A percentile compares a stretch with the other conserved stretches of the same genome.
Conservation (phyloP, 2,329 filamentous ascomycete species). For the Plectosphaerella sp. region DNA sequence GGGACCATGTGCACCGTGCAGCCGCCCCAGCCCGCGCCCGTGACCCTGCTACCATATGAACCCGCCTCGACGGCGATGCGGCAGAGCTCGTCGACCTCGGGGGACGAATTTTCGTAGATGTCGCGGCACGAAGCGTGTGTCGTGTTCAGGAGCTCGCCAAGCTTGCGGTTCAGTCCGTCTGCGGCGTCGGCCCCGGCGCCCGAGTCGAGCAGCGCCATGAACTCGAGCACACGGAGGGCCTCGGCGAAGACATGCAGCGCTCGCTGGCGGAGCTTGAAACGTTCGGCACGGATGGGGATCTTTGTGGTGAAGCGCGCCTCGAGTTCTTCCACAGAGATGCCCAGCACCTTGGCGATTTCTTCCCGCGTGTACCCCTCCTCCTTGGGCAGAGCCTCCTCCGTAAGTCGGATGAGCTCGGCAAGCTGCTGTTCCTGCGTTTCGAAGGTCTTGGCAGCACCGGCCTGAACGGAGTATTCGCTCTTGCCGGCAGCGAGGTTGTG, state of each 20-base stretch:
- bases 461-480: constrained; percentile 2
- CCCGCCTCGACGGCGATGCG: constrained; percentile 72
- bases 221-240: constrained; percentile 78
- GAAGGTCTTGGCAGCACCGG: constrained; percentile 15
- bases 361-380: constrained; percentile 84
- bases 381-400: constrained; percentile 66
- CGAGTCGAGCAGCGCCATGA: constrained; percentile 70
- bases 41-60: constrained; percentile 79
- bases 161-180: constrained; percentile 56
- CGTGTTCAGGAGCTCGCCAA: constrained; percentile 82
- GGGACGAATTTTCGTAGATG: constrained; percentile 85
- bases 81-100: constrained; percentile 89
- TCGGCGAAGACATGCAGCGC: constrained; percentile 89
- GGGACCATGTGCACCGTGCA: constrained; percentile 93
- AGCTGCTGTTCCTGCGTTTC: constrained; percentile 62
- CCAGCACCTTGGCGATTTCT: constrained; percentile 72
- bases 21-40: constrained; percentile 94
- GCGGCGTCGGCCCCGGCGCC: constrained; percentile 45
- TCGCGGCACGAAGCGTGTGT: constrained; percentile 86
- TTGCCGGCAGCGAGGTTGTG: constrained; percentile 38
- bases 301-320: constrained; percentile 77
- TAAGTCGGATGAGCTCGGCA: constrained; percentile 64
- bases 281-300: constrained; percentile 83
- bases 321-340: constrained; percentile 65
- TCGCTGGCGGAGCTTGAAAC: constrained; percentile 82